Base-by-base conservation (phyloP, 805 yeast species). In the Lipomyces sp. region DNA sequence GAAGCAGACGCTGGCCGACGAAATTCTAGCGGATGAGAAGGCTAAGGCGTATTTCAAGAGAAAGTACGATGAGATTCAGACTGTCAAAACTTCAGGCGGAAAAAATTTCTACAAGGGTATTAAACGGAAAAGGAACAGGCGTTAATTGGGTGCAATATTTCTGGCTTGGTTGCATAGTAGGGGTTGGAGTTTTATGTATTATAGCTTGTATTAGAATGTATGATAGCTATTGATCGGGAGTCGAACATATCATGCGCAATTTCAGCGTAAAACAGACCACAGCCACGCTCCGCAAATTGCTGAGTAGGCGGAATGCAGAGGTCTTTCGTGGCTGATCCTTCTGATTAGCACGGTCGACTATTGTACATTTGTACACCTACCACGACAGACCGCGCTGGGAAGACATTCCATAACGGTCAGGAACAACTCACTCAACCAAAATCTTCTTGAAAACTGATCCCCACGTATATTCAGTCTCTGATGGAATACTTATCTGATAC, bases 51-150 rank as follows among this genome's bases (percentile, higher is more conserved):
- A 92, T 80, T 93, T 92, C 84, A 90, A 90, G 83, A 85, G 92
- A 72, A 90, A 90, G 78, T 94, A 90, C 76, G 76, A 80, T 42
- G 97, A 92, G 74, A 90, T 94, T 66, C 97, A 92, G 77, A 81
- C 77, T 11, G 80, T 84, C 69, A 84, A 83, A 75, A 81, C 80
- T 3, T 82, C 84, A 71, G 97, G 97, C 32, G 87, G 88, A 62
- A 87, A 85, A 75, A 85, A 80, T 29, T 87, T 85, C 76, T 87
- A 86, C 77, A 87, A 88, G 77, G 86, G 86, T 75, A 79, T 85
- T 57, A 84, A 85, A 74, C 84, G 82, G 50, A 85, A 84, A 81
- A 85, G 95, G 73, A 83, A 82, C 70, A 84, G 81, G 74, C 82
- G 77, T 15, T 73, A 66, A 55, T 37, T n/a, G 18, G 48, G 42